Evolutionary conservation across 345 rosid genomes (phyloP).

Genomic region (Salix arbutifolia): DNA sequence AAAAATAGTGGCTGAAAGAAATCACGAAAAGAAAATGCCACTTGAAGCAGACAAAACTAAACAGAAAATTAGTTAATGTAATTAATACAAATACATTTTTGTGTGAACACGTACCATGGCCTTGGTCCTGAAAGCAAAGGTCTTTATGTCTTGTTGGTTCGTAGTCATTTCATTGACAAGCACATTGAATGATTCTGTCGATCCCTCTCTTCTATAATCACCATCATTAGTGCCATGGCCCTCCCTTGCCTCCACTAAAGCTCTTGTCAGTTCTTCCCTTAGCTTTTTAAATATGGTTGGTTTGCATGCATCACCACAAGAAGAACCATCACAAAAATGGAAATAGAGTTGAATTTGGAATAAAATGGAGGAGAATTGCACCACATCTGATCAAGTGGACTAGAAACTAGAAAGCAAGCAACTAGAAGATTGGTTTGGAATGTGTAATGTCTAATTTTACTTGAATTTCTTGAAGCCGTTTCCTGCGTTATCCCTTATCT

Average conservation of each 20-base stretch:
- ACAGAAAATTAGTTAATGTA: neutral
- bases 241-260: constrained; percentile 61
- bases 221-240: constrained; percentile 27
- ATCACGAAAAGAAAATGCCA: neutral
- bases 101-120: constrained; percentile 51
- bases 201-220: constrained; percentile 26
- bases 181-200: constrained; percentile 61
- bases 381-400: constrained; percentile 26
- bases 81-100: neutral
- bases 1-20: neutral
- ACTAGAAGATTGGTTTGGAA: neutral
- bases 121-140: constrained; percentile 76
- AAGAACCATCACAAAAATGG: neutral
- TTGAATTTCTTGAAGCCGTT: too few species aligned
- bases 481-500: too few species aligned
- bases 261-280: constrained; percentile 71
- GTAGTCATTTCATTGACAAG: constrained; percentile 65
- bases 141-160: constrained; percentile 56
- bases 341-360: neutral
- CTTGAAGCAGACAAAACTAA: neutral
- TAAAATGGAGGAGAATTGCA: neutral
- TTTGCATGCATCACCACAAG: constrained; percentile 24
- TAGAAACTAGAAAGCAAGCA: constrained; percentile 13
- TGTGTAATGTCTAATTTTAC: too few species aligned
- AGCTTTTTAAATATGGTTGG: constrained; percentile 29